These are phyloP conservation scores for Hsuehochloa calcarea DNA, from an alignment of 176 grass and related monocot species.

Conservation along the genomic window DNA sequence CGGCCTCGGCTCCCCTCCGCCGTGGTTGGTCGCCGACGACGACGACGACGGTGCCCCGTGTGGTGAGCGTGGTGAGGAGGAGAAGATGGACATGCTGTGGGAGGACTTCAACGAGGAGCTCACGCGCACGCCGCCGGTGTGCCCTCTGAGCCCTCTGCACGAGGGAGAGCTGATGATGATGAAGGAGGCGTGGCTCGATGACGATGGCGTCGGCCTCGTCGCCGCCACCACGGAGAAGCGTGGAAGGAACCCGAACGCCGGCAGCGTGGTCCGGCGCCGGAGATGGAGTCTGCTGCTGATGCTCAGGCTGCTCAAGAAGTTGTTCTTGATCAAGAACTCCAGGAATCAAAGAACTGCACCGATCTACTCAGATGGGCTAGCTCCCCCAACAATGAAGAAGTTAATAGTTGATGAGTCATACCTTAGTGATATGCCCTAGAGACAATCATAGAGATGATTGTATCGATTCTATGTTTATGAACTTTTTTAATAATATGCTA, in stretches of 20 bases:
- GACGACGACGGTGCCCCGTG: neutral
- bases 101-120: conserved; percentile 98
- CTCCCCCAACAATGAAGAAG: neutral
- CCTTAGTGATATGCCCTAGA: too few relatives aligned
- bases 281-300: conserved; percentile 63
- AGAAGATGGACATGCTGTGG: conserved; percentile 98
- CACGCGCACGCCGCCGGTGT: conserved; percentile 32
- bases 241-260: neutral
- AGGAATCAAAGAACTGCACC: conserved; percentile 39
- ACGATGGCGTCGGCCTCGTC: neutral
- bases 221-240: neutral
- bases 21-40: conserved; percentile 12
- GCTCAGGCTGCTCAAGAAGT: conserved; percentile 81
- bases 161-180: conserved; percentile 21
- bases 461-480: too few relatives aligned
- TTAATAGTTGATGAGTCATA: neutral
- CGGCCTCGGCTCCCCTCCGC: conserved; percentile 21
- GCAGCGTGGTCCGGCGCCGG: conserved; percentile 59
- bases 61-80: conserved; percentile 29
- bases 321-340: conserved; percentile 59
- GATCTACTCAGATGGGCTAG: conserved; percentile 8
- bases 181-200: conserved; percentile 25
- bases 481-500: too few relatives aligned
- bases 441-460: too few relatives aligned
- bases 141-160: conserved; percentile 49